Percentiles rank a stretch among this genome's conserved stretches.
Evolutionary conservation across 192 early-diverging fungal genomes (phyloP).

Genomic region (Chytriomyces confervae): DNA sequence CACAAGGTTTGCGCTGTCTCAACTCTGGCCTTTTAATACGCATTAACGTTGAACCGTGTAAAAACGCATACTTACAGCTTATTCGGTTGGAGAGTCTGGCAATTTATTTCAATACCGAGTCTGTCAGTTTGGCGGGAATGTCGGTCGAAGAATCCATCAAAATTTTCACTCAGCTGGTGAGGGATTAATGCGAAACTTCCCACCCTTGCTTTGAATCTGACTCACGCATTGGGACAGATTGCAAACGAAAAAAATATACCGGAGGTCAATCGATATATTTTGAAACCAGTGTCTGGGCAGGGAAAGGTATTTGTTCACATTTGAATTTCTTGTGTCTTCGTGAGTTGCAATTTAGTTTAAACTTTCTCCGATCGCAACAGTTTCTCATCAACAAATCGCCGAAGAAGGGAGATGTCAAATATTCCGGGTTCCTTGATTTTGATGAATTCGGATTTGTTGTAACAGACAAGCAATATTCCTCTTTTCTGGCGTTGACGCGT

Average conservation of each 20-base stretch:
- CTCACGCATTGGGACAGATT: constrained; percentile 50
- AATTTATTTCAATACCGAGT: constrained; percentile 88
- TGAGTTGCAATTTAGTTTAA: not conserved
- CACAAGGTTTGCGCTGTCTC: constrained; percentile 71
- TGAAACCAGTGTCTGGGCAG: constrained; percentile 89
- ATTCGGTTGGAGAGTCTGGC: constrained; percentile 73
- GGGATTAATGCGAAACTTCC: not conserved
- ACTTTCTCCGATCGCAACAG: constrained; percentile 35
- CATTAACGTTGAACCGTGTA: constrained; percentile 4
- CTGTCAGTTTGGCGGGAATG: constrained; percentile 62
- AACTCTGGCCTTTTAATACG: too few species aligned
- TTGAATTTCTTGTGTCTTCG: constrained; percentile 8
- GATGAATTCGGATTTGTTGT: constrained; percentile 91
- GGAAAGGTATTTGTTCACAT: constrained; percentile 61
- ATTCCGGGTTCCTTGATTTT: constrained; percentile 76
- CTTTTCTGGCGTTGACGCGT: constrained; percentile 77
- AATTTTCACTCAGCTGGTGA: constrained; percentile 50
- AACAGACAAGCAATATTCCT: constrained; percentile 88
- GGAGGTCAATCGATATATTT: constrained; percentile 78
- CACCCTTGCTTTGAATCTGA: constrained; percentile 21
- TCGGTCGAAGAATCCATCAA: constrained; percentile 57
- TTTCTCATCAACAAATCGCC: constrained; percentile 77
- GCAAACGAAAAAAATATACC: constrained; percentile 62
- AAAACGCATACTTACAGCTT: constrained; percentile 45
- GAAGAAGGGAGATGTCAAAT: constrained; percentile 62